Evolutionary conservation across 2,329 filamentous ascomycete species (phyloP).

Genomic region (Setomelanomma holmii): DNA sequence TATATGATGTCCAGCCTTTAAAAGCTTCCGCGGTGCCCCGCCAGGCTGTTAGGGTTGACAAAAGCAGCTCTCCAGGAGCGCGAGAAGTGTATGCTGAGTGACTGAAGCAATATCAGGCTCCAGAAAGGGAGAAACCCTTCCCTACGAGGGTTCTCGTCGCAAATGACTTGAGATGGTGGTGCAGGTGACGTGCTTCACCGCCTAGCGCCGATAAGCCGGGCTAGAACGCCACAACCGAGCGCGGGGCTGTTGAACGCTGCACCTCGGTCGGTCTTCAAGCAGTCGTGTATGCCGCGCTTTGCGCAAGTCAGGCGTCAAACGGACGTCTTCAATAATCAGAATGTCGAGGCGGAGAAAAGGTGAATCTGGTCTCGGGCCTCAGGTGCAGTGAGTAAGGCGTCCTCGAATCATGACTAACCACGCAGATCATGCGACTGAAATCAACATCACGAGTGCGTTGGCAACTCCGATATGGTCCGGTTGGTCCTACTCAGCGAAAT

Average conservation of each 20-base stretch:
- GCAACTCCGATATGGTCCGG: constrained; percentile 19
- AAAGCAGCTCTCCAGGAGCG: constrained; percentile 6
- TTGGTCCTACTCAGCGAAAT: not conserved
- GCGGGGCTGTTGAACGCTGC: constrained; percentile 3
- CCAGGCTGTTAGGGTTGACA: not conserved
- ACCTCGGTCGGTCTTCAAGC: not conserved
- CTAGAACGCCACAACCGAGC: constrained; percentile 34
- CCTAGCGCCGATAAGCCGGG: constrained; percentile 22
- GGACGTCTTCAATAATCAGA: too few species aligned
- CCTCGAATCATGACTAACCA: constrained; percentile 12
- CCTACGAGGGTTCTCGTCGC: constrained; percentile 14
- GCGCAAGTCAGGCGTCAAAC: too few species aligned
- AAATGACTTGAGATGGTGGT: constrained; percentile 1
- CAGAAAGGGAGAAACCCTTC: constrained; percentile 9
- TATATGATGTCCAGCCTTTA: constrained; percentile 1
- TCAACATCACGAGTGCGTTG: constrained; percentile 33
- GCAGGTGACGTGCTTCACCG: constrained; percentile 30
- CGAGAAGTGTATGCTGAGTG: not conserved
- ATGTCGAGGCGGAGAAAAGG: too few species aligned
- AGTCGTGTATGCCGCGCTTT: not conserved
- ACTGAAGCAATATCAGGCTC: not conserved
- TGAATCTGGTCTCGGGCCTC: too few species aligned
- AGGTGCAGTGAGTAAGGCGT: not conserved
- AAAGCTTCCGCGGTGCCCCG: not conserved
- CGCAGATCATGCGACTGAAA: constrained; percentile 24